Base-by-base conservation (phyloP, 768 basidiomycete genomes). In the Termitomyces heimii region DNA sequence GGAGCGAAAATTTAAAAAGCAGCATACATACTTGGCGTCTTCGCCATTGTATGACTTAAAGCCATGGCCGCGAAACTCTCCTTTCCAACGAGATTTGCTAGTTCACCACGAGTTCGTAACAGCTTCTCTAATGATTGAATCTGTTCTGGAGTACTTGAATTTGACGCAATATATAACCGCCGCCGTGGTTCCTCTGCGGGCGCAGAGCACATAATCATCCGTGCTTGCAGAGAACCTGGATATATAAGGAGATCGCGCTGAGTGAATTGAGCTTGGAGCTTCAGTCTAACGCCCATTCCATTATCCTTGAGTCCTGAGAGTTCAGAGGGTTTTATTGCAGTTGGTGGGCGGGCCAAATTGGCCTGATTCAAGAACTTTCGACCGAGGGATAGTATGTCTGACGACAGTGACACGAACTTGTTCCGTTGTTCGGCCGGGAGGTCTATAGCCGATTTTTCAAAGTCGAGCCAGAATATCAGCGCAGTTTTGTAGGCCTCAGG, bases 31-130 rank as follows among this genome's bases (percentile, higher is more conserved):
- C 91, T 91, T 53, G 96, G 95, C 32, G 85, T 89, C 70, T 90
- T 93, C 1, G 95, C 96, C 97, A 99, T 99, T 75, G 97, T 99
- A 71, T 98, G 95, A 31, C 82, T 82, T 20, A 98, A 77, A 0
- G 86, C 83, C 81, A 97, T 89, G 58, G 92, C 85, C 0, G 87
- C 94, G 74, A 84, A 98, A 62, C 89, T 96, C 39, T 85, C 78
- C 64, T 85, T 83, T 10, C 96, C 96, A 37, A 97, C 87, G 16
- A 98, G 73, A 22, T 75, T 81, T 2, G 97, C 94, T 6, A 98
- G 77, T 64, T 94, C 83, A 5, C 86, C 92, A 29, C 97, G 82
- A 44, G 85, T 85, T 34, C 78, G 76, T 31, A 99, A 73, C 50
- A 99, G 75, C 12, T 71, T 71, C 60, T 98, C 96, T 46, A 99